Conservation (phyloP, 257 asterid species). For the Solanum gandarillasii region DNA sequence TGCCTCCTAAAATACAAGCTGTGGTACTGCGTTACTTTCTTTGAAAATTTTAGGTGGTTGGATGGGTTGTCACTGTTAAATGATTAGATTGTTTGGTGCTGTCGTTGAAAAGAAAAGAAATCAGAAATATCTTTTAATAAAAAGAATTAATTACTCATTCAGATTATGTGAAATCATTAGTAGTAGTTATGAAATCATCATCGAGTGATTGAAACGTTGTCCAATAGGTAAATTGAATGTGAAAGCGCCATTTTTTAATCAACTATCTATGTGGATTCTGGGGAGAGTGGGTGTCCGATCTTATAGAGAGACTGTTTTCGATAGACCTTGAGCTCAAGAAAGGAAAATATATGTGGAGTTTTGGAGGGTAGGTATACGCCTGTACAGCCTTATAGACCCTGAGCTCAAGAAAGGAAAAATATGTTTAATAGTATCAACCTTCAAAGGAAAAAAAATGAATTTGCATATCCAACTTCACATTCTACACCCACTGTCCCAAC, state of each 20-base stretch:
- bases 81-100: neutral
- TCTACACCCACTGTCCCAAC: neutral
- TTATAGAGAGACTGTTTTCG: accelerated
- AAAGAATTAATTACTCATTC: neutral
- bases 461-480: neutral
- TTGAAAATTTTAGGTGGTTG: neutral
- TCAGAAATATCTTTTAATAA: neutral
- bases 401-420: neutral
- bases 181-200: neutral
- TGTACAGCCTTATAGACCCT: too few relatives aligned
- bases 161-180: neutral
- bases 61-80: neutral
- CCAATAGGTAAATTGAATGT: neutral
- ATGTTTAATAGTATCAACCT: neutral
- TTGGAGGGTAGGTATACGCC: too few relatives aligned
- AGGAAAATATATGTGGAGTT: neutral
- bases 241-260: neutral
- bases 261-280: neutral
- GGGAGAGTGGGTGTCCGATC: neutral
- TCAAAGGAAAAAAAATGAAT: neutral
- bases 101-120: neutral
- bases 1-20: neutral
- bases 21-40: neutral
- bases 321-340: neutral
- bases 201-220: neutral